Base-by-base conservation (phyloP, 2,329 filamentous ascomycete genomes). In the Plenodomus tracheiphilus region DNA sequence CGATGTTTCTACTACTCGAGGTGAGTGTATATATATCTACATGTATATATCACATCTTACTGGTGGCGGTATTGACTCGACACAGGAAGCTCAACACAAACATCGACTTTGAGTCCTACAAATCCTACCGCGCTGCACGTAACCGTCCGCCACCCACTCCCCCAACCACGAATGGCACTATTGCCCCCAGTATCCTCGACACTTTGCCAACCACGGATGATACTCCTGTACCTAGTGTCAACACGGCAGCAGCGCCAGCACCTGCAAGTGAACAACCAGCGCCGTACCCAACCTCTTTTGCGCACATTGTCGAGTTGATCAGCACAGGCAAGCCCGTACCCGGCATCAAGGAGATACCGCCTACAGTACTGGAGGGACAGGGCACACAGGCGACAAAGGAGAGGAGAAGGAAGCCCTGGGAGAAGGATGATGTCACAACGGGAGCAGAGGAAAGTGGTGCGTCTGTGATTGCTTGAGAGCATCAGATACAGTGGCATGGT, bases 311-410 rank as follows among this genome's bases (percentile, higher is more conserved):
- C 46, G 87, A 90, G 63, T 82, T 96, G 46, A 89, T 97, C 45
- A 89, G 89, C 19, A 86, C 85, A 21, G 91, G 91, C 44, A 85
- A 90, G 61, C 86, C 89, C 0, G 87, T 97, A 37, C 91, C 91
- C 1, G 92, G 92, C 1, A 95, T 97, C 64, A 85, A 86, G 59
- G 84, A 96, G 55, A 93, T 97, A 44, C 91, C 92, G 4, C 83
- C 90, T 58, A 94, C 87, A 0, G 78, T 96, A 4, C 78, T 92
- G 17, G 79, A 85, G 45, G 87, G 87, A 4, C 82, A 89, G 51
- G 86, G 88, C 51, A 81, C 81, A 18, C 70, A 77, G 41, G 77
- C 78, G 45, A 76, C 75, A n/a, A 78, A 77, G 18, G 65, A 75
- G n/a, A 77, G 72, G 58, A 77, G 85, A 59, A 79, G 74, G 65